Percentiles rank a stretch among this genome's conserved stretches.
Conservation (phyloP, 1,284 basidiomycete species). For the Neonothopanus nambi region DNA sequence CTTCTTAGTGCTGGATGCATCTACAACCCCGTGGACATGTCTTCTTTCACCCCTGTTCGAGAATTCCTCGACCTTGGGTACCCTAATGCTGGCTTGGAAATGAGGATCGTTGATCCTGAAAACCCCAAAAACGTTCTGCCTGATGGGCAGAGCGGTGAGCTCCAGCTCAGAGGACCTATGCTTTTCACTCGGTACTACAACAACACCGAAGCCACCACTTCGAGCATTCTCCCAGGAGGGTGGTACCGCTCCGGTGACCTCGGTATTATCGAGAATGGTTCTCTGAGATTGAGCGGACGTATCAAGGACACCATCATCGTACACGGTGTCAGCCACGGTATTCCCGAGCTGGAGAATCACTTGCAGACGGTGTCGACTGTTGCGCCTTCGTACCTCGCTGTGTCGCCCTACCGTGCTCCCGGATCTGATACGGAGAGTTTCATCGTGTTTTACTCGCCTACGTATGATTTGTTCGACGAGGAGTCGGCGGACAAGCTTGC, state of each 20-base stretch:
- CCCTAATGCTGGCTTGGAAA: conserved; percentile 2
- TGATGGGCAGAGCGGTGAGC: conserved; percentile 34
- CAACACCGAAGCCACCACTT: conserved; percentile 37
- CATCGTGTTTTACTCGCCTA: conserved; percentile 31
- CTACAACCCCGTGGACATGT: conserved; percentile 31
- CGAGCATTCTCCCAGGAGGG: conserved; percentile 37
- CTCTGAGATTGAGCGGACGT: conserved; percentile 40
- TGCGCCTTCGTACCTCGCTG: conserved; percentile 35
- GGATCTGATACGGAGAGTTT: conserved; percentile 34
- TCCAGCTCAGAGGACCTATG: conserved; percentile 40
- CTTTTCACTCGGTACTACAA: conserved; percentile 42
- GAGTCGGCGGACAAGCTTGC: conserved; percentile 25
- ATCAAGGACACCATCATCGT: conserved; percentile 48
- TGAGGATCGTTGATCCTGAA: conserved; percentile 26
- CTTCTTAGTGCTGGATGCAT: conserved; percentile 31
- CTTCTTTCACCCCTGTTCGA: conserved; percentile 24
- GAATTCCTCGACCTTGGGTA: conserved; percentile 29
- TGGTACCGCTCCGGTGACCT: conserved; percentile 47
- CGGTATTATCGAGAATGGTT: conserved; percentile 35
- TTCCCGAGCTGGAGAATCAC: conserved; percentile 25
- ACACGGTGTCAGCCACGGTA: conserved; percentile 37
- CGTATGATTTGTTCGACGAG: conserved; percentile 21
- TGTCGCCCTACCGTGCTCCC: conserved; percentile 31
- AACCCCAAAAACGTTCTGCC: conserved; percentile 27
- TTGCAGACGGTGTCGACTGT: conserved; percentile 42